phyloP scores from a whole-genome alignment of 1,139 yeast species.

The Blastobotrys petasosporus region DNA sequence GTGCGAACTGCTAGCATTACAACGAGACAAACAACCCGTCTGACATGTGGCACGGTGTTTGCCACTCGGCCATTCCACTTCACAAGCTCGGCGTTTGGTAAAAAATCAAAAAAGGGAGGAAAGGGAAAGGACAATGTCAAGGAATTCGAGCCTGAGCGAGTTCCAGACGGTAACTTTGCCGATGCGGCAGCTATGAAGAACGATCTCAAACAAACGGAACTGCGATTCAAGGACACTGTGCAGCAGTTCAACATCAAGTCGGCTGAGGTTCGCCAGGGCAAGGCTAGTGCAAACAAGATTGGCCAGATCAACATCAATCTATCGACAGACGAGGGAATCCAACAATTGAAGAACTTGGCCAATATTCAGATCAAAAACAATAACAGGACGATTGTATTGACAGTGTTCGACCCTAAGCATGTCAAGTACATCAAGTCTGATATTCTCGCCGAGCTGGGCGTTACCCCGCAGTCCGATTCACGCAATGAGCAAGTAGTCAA shows the following conservation, averaged over 20 bases:
- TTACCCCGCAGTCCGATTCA: constrained; percentile 75
- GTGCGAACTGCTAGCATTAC: background rate
- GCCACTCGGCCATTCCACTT: background rate
- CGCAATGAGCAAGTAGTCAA: constrained; percentile 66
- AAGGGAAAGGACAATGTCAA: constrained; percentile 5
- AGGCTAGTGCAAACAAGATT: constrained; percentile 12
- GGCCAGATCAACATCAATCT: constrained; percentile 13
- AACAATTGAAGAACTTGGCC: constrained; percentile 52
- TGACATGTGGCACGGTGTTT: background rate
- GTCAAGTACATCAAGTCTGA: constrained; percentile 64
- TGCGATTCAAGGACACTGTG: constrained; percentile 11
- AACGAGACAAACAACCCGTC: background rate
- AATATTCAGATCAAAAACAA: constrained; percentile 70
- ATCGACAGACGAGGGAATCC: constrained; percentile 12
- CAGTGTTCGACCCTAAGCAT: constrained; percentile 77
- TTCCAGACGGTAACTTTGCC: constrained; percentile 3
- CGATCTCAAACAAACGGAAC: constrained; percentile 9
- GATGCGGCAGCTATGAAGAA: constrained; percentile 3
- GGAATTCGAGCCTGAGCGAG: constrained; percentile 2
- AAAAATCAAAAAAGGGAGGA: constrained; percentile 8
- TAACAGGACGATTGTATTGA: constrained; percentile 53
- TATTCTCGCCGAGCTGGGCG: constrained; percentile 62
- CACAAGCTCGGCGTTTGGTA: background rate
- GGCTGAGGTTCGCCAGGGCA: constrained; percentile 14
- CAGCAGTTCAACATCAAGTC: constrained; percentile 13